Percentiles rank a stretch among this genome's conserved stretches.
These are phyloP conservation scores for Ambrosiella cleistominuta DNA, from an alignment of 2,329 filamentous ascomycete genomes.

Conservation along the genomic window DNA sequence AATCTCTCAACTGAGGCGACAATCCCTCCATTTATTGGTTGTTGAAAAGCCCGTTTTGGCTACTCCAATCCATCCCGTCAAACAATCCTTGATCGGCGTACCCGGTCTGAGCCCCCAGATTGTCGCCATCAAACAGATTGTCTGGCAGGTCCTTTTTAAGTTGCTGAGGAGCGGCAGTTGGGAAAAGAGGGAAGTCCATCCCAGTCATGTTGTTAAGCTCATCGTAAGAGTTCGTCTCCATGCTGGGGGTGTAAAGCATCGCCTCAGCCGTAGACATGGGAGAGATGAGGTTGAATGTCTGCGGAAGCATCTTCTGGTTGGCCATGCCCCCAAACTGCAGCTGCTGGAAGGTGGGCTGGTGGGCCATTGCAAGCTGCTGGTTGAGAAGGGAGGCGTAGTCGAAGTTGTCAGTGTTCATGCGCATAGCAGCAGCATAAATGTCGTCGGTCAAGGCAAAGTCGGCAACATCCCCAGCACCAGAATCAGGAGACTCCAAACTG, in stretches of 20 bases:
- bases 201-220: slow-evolving; percentile 18
- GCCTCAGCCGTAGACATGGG: slow-evolving; percentile 34
- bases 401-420: slow-evolving; percentile 19
- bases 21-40: slow-evolving; percentile 4
- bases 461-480: slow-evolving; percentile 25
- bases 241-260: slow-evolving; percentile 51
- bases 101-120: slow-evolving; percentile 35
- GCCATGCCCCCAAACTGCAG: slow-evolving; percentile 14
- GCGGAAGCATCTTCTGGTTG: slow-evolving; percentile 5
- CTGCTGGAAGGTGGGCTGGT: neutral
- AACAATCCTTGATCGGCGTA: slow-evolving; percentile 31
- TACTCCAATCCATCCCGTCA: slow-evolving; percentile 24
- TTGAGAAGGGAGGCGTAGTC: slow-evolving; percentile 21
- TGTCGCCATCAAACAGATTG: slow-evolving; percentile 31
- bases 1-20: slow-evolving; percentile 15
- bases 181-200: slow-evolving; percentile 50
- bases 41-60: neutral
- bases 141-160: slow-evolving; percentile 26
- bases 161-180: slow-evolving; percentile 17
- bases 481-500: slow-evolving; percentile 8
- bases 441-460: slow-evolving; percentile 47
- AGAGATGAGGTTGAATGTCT: slow-evolving; percentile 29
- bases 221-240: slow-evolving; percentile 50
- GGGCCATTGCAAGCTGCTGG: slow-evolving; percentile 17
- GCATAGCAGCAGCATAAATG: slow-evolving; percentile 42